phyloP scores from a whole-genome alignment of 2,329 filamentous ascomycete genomes.

The Nothophaeocryptopus gaeumannii region DNA sequence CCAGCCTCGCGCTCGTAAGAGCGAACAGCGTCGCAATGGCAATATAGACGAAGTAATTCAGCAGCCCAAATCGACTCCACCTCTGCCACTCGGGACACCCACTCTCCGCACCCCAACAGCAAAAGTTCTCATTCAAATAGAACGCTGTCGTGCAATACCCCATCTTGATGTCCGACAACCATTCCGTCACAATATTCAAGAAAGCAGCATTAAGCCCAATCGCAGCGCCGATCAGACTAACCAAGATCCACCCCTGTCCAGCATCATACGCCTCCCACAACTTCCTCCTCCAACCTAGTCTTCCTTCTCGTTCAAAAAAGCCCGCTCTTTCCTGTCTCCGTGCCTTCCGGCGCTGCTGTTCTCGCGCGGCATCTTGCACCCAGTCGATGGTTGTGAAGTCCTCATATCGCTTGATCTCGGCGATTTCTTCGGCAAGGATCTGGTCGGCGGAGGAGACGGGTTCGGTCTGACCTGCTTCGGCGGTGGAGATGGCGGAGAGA shows the following conservation, averaged over 20 bases:
- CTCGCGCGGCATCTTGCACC: constrained; percentile 94
- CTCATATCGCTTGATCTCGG: constrained; percentile 95
- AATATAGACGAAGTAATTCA: constrained; percentile 88
- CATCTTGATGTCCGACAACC: constrained; percentile 91
- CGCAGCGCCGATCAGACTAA: constrained; percentile 85
- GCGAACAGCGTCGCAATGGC: constrained; percentile 75
- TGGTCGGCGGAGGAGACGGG: constrained; percentile 58
- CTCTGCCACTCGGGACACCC: constrained; percentile 85
- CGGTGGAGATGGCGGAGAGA: constrained; percentile 64
- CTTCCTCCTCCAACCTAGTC: constrained; percentile 75
- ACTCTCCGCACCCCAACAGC: constrained; percentile 92
- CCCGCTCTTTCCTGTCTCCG: constrained; percentile 69
- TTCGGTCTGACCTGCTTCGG: constrained; percentile 59
- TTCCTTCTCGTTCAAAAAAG: constrained; percentile 66
- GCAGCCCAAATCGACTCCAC: constrained; percentile 74
- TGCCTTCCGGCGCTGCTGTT: constrained; percentile 76
- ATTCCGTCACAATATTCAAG: constrained; percentile 93
- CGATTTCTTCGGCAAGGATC: constrained; percentile 89
- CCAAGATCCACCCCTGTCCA: constrained; percentile 95
- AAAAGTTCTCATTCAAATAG: constrained; percentile 96
- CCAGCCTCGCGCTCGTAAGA: constrained; percentile 75
- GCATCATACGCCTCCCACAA: constrained; percentile 88
- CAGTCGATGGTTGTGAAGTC: constrained; percentile 99
- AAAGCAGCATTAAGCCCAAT: constrained; percentile 93
- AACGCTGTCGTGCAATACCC: constrained; percentile 95